These are phyloP conservation scores for Gracilaria gracilis DNA, from an alignment of 23 red algal species.

Conservation along the genomic window DNA sequence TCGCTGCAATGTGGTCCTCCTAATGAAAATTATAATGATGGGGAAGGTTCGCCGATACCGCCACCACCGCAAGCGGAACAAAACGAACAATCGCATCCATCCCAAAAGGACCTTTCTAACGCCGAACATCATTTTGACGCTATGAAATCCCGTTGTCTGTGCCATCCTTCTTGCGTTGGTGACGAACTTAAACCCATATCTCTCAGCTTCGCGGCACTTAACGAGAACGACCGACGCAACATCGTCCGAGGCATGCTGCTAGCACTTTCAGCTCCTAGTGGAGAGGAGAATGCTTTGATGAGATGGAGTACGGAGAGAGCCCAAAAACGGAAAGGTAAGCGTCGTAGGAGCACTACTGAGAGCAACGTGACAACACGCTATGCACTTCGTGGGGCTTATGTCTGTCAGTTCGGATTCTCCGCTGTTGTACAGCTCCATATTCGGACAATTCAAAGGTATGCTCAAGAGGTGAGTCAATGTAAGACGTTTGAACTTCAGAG, in stretches of 20 bases:
- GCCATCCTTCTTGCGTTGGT: not conserved
- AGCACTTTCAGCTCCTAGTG: not conserved
- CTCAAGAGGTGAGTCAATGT: not conserved
- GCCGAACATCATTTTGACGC: not conserved
- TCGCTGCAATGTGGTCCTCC: not conserved
- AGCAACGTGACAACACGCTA: not conserved
- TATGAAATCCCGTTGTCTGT: not conserved
- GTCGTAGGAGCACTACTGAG: not conserved
- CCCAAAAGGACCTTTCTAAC: not conserved
- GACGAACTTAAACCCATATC: not conserved
- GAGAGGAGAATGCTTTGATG: not conserved
- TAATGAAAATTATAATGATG: not conserved
- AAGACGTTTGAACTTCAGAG: not conserved
- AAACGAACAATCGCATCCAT: not conserved
- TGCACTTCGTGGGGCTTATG: not conserved
- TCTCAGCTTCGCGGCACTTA: not conserved
- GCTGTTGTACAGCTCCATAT: not conserved
- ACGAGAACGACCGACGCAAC: not conserved
- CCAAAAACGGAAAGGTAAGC: not conserved
- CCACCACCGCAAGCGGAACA: not conserved
- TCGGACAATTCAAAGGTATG: not conserved
- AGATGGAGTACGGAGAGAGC: not conserved
- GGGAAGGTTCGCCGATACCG: not conserved
- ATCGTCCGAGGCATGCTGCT: not conserved
- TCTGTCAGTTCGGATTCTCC: not conserved